Evolutionary conservation across 2,329 filamentous ascomycete genomes (phyloP), one percentile per base, ranked within the genome.

Genomic region (Penicillium sp.): DNA sequence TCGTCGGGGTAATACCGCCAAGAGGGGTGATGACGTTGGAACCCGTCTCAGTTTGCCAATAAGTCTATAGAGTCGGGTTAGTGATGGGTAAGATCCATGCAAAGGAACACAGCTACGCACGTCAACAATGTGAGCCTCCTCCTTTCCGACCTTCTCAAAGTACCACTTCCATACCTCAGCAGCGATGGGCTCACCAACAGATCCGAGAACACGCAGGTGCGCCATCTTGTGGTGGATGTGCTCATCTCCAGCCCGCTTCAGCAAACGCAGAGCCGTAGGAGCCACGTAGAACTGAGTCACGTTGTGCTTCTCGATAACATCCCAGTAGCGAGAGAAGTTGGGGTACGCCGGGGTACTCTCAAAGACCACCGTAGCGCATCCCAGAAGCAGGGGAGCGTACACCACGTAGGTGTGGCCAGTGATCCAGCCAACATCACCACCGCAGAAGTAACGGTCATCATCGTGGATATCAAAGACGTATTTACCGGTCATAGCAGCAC

Each of bases 151-250:
- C 69, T 91, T 86, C 79, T 98, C 93, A 77, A 93, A 94, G 82
- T 98, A 99, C 95, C 95, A 99, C 82, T 98, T 98, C 95, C 95
- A 99, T 63, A 99, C 91, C 79, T 99, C 95, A 23, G 94, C 92
- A 19, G 95, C 94, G 72, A 99, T 99, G 45, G 95, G 95, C 83
- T 99, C 95, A 69, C 95, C 95, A 62, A 99, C 95, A 19, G 94
- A 97, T 63, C 94, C 95, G 21, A 99, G 84, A 6, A 98, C 90
- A 75, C 95, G 88, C 65, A 99, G 86, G 71, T 92, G 87, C 81
- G 91, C 90, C 91, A 99, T 95, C 75, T 92, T 83, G 73, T 90
- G 88, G 82, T 92, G 91, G 72, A 98, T 92, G 75, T 95, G 92
- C 75, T 98, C 87, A 76, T 98, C 90, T 64, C 95, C 95, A 31